Conservation (phyloP, 441 rosid genomes). For the Gossypium trilobum region DNA sequence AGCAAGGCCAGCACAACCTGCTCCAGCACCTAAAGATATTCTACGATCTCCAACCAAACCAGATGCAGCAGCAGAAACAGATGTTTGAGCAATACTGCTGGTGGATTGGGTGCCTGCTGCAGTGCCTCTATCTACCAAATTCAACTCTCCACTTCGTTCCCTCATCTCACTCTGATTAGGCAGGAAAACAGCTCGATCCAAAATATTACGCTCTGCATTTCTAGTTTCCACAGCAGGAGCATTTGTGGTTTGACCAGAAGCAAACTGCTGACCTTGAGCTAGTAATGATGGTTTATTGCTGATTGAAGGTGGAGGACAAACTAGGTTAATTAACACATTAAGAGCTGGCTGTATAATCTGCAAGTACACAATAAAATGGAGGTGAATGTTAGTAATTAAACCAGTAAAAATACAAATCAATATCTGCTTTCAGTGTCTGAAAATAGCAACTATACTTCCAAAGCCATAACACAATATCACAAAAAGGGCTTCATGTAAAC, state of each 20-base stretch:
- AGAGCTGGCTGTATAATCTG: conserved; percentile 95
- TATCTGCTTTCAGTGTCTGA: not conserved
- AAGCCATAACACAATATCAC: not conserved
- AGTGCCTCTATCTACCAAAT: conserved; percentile 37
- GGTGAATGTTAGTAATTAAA: not conserved
- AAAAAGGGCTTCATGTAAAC: not conserved
- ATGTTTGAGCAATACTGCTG: conserved; percentile 46
- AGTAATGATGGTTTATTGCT: conserved; percentile 67
- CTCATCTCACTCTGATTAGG: conserved; percentile 40
- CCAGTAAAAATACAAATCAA: not conserved
- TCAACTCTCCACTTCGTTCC: conserved; percentile 51
- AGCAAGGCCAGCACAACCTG: conserved; percentile 97
- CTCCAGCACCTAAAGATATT: conserved; percentile 87
- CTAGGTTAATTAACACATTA: conserved; percentile 84
- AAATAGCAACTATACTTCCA: not conserved
- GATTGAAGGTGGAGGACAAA: conserved; percentile 96
- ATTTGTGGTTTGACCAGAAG: conserved; percentile 40
- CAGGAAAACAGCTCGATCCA: conserved; percentile 34
- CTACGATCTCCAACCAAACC: conserved; percentile 96
- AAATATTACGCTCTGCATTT: conserved; percentile 34
- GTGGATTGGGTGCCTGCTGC: conserved; percentile 35
- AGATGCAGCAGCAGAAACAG: conserved; percentile 56
- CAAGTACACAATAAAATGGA: conserved; percentile 18
- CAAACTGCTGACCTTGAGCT: conserved; percentile 56
- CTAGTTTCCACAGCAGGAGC: conserved; percentile 33